Evolutionary conservation across 306 rosid genomes (phyloP).

Genomic region (Citrullus colocynthis): DNA sequence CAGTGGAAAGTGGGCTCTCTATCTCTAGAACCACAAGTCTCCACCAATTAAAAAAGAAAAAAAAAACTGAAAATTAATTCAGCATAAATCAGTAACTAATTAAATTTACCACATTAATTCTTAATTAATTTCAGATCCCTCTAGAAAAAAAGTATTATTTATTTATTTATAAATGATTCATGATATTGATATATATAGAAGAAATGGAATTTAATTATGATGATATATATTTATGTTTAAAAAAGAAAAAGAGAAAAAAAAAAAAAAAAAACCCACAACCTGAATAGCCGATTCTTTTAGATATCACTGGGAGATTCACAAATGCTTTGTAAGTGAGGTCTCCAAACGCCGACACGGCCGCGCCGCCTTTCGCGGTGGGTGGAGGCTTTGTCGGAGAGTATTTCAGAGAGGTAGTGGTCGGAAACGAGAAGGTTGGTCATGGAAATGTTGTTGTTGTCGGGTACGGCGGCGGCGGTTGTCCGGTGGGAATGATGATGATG

Average conservation of each 20-base stretch:
- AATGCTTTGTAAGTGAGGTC: conserved; percentile 81
- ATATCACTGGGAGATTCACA: conserved; percentile 23
- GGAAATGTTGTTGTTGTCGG: background rate
- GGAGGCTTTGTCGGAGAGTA: conserved; percentile 71
- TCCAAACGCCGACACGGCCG: conserved; percentile 88
- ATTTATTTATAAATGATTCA: background rate
- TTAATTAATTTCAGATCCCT: background rate
- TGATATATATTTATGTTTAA: background rate
- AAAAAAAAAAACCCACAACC: background rate
- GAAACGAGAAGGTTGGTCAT: conserved; percentile 7
- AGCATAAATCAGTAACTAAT: background rate
- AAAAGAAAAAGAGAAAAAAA: background rate
- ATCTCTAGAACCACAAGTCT: background rate
- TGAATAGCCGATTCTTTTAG: background rate
- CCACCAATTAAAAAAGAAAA: background rate
- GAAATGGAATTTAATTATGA: background rate
- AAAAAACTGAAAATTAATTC: background rate
- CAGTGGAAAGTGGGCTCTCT: conserved; percentile 1
- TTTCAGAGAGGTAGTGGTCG: conserved; percentile 61
- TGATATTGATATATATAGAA: background rate
- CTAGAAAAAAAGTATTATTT: background rate
- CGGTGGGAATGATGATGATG: conserved; percentile 7
- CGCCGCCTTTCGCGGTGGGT: conserved; percentile 65
- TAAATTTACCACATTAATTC: background rate
- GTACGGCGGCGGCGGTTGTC: background rate